phyloP scores from a whole-genome alignment of 2,329 filamentous ascomycete species.

The Trichoderma sp. region DNA sequence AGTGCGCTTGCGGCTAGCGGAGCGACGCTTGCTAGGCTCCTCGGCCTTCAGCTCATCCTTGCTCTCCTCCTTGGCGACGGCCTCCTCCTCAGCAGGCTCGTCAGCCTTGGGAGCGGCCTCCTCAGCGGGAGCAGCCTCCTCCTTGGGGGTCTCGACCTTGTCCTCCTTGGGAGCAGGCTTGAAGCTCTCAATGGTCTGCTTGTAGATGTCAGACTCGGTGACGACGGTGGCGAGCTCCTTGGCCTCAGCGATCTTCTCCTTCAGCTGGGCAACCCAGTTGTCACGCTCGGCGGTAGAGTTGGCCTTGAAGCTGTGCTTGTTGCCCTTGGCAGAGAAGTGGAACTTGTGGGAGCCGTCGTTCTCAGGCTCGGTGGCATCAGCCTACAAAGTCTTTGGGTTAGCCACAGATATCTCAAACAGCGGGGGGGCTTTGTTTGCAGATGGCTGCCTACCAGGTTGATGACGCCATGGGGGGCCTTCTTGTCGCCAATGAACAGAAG shows the following conservation, averaged over 20 bases:
- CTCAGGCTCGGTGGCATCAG: conserved; percentile 65
- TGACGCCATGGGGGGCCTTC: conserved; percentile 72
- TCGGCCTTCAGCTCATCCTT: conserved; percentile 54
- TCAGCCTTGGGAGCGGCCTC: conserved; percentile 34
- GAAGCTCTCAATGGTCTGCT: conserved; percentile 72
- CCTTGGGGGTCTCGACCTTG: conserved; percentile 29
- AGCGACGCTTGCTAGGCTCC: conserved; percentile 54
- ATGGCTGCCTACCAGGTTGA: conserved; percentile 68
- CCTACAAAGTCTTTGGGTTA: conserved; percentile 33
- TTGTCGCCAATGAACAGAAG: conserved; percentile 91
- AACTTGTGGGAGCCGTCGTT: conserved; percentile 79
- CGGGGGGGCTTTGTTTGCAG: background rate
- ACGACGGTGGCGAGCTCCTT: conserved; percentile 75
- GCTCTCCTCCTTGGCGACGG: conserved; percentile 34
- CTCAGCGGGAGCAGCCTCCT: conserved; percentile 25
- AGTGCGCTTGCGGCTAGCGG: conserved; percentile 61
- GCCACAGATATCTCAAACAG: background rate
- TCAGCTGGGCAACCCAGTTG: conserved; percentile 84
- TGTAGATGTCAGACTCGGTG: conserved; percentile 80
- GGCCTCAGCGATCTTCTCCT: conserved; percentile 78
- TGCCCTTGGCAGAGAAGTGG: conserved; percentile 75
- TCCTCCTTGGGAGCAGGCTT: conserved; percentile 44
- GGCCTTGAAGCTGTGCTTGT: conserved; percentile 95
- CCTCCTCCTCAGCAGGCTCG: conserved; percentile 39
- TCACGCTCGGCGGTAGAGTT: conserved; percentile 72